Conservation (phyloP, 2,329 filamentous ascomycete genomes). For the Exophiala spinifera region DNA sequence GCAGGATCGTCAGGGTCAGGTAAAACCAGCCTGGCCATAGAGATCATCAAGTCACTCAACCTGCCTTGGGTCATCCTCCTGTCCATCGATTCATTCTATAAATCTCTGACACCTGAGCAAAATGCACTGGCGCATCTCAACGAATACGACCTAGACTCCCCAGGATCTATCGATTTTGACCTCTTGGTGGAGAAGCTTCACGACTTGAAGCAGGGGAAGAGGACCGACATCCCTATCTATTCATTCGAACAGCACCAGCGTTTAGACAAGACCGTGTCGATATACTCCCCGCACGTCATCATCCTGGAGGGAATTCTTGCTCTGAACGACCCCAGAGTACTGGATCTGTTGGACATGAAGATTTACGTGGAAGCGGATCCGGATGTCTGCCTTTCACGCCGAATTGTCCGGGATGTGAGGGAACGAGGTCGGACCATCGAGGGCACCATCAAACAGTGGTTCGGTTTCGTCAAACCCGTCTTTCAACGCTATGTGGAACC, state of each 20-base stretch:
- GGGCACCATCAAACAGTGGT: constrained; percentile 98
- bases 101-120: constrained; percentile 74
- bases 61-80: constrained; percentile 97
- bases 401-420: constrained; percentile 82
- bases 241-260: constrained; percentile 91
- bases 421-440: constrained; percentile 89
- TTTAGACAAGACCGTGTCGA: constrained; percentile 72
- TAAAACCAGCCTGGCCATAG: constrained; percentile 89
- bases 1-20: constrained; percentile 93
- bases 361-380: constrained; percentile 97
- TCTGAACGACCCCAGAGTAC: constrained; percentile 78
- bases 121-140: constrained; percentile 79
- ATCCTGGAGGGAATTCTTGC: constrained; percentile 96
- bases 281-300: constrained; percentile 94
- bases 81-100: constrained; percentile 99
- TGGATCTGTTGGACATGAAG: constrained; percentile 89
- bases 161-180: constrained; percentile 93
- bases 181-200: constrained; percentile 72
- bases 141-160: constrained; percentile 94
- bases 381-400: constrained; percentile 84
- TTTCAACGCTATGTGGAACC: constrained; percentile 92
- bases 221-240: constrained; percentile 85
- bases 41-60: constrained; percentile 85
- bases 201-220: constrained; percentile 76
- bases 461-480: constrained; percentile 91